These are phyloP conservation scores for Paracorniculantispora psalliotae DNA, from an alignment of 2,329 filamentous ascomycete species.

Conservation along the genomic window DNA sequence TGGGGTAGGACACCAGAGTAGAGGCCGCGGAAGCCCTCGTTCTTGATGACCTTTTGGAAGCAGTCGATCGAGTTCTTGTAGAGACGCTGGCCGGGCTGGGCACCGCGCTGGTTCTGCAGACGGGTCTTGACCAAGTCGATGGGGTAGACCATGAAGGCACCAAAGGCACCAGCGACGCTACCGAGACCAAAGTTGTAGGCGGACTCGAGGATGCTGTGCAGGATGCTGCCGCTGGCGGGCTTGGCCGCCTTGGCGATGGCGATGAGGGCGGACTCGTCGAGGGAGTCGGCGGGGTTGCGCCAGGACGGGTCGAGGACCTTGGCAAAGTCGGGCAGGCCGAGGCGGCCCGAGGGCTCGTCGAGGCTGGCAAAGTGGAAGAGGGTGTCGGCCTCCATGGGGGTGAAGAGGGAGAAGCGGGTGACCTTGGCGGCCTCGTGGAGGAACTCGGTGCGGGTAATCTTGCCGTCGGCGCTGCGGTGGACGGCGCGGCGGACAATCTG, in stretches of 20 bases:
- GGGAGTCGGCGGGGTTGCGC: conserved; percentile 58
- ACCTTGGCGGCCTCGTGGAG: conserved; percentile 87
- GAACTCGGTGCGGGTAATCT: conserved; percentile 92
- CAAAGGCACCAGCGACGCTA: conserved; percentile 88
- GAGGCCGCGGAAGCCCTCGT: conserved; percentile 83
- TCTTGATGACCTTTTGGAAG: conserved; percentile 84
- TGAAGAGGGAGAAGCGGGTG: conserved; percentile 92
- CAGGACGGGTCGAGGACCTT: conserved; percentile 94
- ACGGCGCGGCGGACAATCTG: conserved; percentile 86
- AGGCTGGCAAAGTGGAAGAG: conserved; percentile 97
- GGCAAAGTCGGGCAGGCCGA: conserved; percentile 79
- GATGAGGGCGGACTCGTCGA: conserved; percentile 37
- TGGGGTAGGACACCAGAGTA: conserved; percentile 95
- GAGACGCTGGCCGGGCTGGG: conserved; percentile 74
- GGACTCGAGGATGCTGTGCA: conserved; percentile 61
- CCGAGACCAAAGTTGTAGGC: conserved; percentile 87
- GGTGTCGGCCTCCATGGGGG: conserved; percentile 97
- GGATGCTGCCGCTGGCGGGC: conserved; percentile 30
- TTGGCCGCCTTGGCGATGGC: conserved; percentile 32
- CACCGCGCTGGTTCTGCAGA: conserved; percentile 91
- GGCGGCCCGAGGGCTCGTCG: conserved; percentile 79
- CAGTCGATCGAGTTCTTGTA: conserved; percentile 99
- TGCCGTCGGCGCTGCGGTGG: conserved; percentile 76
- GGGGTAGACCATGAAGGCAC: conserved; percentile 98
- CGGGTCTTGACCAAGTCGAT: conserved; percentile 98